phyloP scores from a whole-genome alignment of 768 basidiomycete species.

The Serendipita sp. region DNA sequence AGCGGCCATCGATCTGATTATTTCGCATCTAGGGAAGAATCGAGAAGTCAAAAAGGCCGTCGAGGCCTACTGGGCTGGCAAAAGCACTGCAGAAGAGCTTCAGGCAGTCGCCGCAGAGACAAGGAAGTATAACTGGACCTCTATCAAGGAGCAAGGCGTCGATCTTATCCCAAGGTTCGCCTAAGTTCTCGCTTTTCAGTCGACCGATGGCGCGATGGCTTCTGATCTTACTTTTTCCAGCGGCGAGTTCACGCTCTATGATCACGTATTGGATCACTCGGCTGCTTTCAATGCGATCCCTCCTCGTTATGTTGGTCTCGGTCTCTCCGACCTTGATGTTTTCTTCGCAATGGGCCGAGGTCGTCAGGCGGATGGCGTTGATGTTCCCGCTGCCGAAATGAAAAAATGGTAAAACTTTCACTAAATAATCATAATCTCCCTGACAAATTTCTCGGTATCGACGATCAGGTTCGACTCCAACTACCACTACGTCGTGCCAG shows the following conservation, averaged over 20 bases:
- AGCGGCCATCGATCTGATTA: slow-evolving; percentile 2
- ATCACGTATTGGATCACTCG: slow-evolving; percentile 96
- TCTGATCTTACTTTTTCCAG: slow-evolving; percentile 27
- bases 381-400: slow-evolving; percentile 97
- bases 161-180: slow-evolving; percentile 81
- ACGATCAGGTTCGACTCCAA: slow-evolving; percentile 82
- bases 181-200: neutral
- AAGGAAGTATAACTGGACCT: slow-evolving; percentile 77
- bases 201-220: slow-evolving; percentile 12
- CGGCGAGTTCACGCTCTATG: slow-evolving; percentile 96
- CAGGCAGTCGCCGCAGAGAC: slow-evolving; percentile 75
- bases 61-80: slow-evolving; percentile 96
- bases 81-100: slow-evolving; percentile 74
- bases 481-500: slow-evolving; percentile 98
- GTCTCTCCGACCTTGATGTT: slow-evolving; percentile 78
- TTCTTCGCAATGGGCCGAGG: slow-evolving; percentile 99
- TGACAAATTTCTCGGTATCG: neutral
- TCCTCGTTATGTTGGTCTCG: slow-evolving; percentile 76
- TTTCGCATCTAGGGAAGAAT: slow-evolving; percentile 48
- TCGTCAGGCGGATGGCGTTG: slow-evolving; percentile 83
- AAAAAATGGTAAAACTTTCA: slow-evolving; percentile 76
- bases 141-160: slow-evolving; percentile 70
- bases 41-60: slow-evolving; percentile 96
- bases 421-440: neutral
- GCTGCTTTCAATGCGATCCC: slow-evolving; percentile 94